Conservation (phyloP, 306 rosid species). For the Calophaca sinica region DNA sequence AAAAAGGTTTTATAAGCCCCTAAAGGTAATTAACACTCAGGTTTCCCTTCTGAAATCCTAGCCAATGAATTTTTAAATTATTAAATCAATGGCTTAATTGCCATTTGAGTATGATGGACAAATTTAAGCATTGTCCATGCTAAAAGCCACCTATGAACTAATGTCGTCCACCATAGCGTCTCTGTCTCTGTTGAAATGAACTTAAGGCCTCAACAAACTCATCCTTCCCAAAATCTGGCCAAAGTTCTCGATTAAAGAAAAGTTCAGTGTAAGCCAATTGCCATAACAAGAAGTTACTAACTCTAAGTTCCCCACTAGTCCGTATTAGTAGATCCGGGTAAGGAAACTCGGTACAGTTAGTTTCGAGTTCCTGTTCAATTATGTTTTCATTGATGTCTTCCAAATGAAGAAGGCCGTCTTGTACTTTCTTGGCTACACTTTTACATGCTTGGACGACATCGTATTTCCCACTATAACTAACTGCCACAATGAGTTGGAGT, state of each 20-base stretch:
- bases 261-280: slow-evolving; percentile 85
- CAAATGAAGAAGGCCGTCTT: slow-evolving; percentile 53
- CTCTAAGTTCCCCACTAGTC: slow-evolving; percentile 83
- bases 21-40: too few relatives aligned
- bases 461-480: slow-evolving; percentile 80
- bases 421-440: slow-evolving; percentile 61
- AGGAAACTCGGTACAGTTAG: slow-evolving; percentile 75
- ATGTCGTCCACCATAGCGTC: slow-evolving; percentile 72
- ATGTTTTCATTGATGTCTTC: slow-evolving; percentile 66
- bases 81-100: too few relatives aligned
- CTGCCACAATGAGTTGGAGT: slow-evolving; percentile 72
- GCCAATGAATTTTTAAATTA: too few relatives aligned
- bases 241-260: slow-evolving; percentile 55
- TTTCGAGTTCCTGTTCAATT: slow-evolving; percentile 74
- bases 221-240: slow-evolving; percentile 83
- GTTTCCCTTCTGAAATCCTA: too few relatives aligned
- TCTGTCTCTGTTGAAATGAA: slow-evolving; percentile 73
- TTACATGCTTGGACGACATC: slow-evolving; percentile 84
- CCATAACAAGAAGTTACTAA: slow-evolving; percentile 88
- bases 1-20: too few relatives aligned
- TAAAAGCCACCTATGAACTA: not conserved
- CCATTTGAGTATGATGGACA: too few relatives aligned
- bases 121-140: too few relatives aligned
- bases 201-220: slow-evolving; percentile 69
- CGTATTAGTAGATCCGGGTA: slow-evolving; percentile 79